Conservation (phyloP, 208 protist genomes). For the Naegleria lovaniensis region DNA sequence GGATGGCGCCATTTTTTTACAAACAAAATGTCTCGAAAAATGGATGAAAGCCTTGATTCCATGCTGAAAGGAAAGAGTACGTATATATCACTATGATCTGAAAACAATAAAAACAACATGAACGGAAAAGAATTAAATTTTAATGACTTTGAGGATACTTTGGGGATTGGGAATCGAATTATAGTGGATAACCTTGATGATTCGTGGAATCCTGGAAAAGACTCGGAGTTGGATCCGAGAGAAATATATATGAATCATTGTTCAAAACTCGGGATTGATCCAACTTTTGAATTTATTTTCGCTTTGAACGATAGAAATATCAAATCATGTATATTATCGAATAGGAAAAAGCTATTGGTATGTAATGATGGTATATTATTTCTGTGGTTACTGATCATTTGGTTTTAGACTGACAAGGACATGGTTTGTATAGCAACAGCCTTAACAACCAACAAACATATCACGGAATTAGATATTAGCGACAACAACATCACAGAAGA, state of each 20-base stretch:
- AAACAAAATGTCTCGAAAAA: no score
- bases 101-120: no score
- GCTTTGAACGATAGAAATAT: not conserved
- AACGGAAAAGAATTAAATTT: no score
- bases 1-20: no score
- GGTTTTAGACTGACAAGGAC: not conserved
- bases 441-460: not conserved
- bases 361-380: not conserved
- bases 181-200: not conserved
- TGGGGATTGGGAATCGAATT: no score
- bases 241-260: conserved; percentile 13
- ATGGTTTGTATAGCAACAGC: not conserved
- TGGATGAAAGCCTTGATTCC: no score
- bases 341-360: conserved; percentile 15
- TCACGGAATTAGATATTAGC: not conserved
- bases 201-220: not conserved
- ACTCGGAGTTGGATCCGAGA: not conserved
- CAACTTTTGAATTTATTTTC: conserved; percentile 11
- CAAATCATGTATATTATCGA: conserved; percentile 3
- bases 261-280: not conserved
- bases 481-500: not conserved
- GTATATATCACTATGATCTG: no score
- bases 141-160: no score
- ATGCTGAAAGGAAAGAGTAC: no score
- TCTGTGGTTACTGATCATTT: not conserved